A percentile compares a stretch with the other conserved stretches of the same genome.
These are phyloP conservation scores for Phascolomyces articulosus DNA, from an alignment of 371 early-diverging fungal species.

Conservation along the genomic window DNA sequence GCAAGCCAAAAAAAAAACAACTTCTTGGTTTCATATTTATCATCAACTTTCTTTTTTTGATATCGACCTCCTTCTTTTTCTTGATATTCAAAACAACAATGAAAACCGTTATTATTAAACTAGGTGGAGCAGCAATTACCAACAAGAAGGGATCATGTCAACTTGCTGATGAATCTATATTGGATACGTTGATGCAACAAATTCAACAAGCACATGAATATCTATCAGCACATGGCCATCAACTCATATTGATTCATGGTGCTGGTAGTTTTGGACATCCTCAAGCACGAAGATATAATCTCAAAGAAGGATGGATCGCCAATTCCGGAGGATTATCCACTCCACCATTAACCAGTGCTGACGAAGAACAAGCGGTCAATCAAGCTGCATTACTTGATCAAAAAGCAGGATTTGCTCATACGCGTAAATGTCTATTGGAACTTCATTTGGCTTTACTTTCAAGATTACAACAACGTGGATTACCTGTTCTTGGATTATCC, in stretches of 20 bases:
- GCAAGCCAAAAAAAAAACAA: no score
- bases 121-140: slow-evolving; percentile 54
- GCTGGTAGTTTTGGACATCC: slow-evolving; percentile 59
- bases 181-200: slow-evolving; percentile 27
- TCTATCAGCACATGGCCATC: slow-evolving; percentile 23
- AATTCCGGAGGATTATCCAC: slow-evolving; percentile 16
- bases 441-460: slow-evolving; percentile 27
- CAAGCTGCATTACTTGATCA: slow-evolving; percentile 18
- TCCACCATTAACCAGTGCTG: slow-evolving; percentile 7
- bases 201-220: slow-evolving; percentile 25
- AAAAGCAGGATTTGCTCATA: slow-evolving; percentile 34
- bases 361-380: neutral
- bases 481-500: slow-evolving; percentile 38
- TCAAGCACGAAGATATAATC: slow-evolving; percentile 36
- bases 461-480: slow-evolving; percentile 21
- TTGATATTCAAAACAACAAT: slow-evolving; percentile 5
- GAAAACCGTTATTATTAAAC: slow-evolving; percentile 44
- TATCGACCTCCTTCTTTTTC: neutral
- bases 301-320: slow-evolving; percentile 41
- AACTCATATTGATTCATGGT: slow-evolving; percentile 46
- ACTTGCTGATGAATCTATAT: slow-evolving; percentile 16
- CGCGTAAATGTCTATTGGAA: slow-evolving; percentile 27
- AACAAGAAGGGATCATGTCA: slow-evolving; percentile 40
- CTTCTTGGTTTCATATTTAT: no score
- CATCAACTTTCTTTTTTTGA: neutral